phyloP scores from a whole-genome alignment of 495 filamentous ascomycete genomes.

The Aspergillus avenaceus region DNA sequence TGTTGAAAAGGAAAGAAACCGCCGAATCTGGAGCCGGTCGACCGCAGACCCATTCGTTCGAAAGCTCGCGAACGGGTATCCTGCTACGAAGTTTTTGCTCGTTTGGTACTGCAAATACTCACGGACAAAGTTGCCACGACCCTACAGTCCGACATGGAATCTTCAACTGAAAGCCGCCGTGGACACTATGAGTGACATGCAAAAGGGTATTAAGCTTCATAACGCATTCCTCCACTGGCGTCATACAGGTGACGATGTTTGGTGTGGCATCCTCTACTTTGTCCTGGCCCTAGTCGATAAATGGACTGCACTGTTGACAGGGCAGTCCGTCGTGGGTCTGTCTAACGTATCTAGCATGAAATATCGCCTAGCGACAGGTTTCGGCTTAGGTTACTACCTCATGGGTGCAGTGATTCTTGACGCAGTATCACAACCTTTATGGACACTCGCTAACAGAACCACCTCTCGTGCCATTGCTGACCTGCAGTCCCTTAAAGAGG shows the following conservation, averaged over 20 bases:
- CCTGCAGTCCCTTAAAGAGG: slow-evolving; percentile 35
- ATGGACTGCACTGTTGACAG: slow-evolving; percentile 50
- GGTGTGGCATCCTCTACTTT: slow-evolving; percentile 56
- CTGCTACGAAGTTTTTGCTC: slow-evolving; percentile 53
- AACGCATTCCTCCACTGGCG: slow-evolving; percentile 62
- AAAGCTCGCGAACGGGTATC: slow-evolving; percentile 47
- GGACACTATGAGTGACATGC: slow-evolving; percentile 48
- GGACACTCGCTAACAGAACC: slow-evolving; percentile 41
- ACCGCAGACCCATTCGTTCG: slow-evolving; percentile 43
- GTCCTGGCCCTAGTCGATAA: slow-evolving; percentile 56
- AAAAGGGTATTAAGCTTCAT: slow-evolving; percentile 56
- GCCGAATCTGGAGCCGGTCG: slow-evolving; percentile 36
- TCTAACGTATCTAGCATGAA: slow-evolving; percentile 30
- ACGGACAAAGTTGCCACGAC: slow-evolving; percentile 45
- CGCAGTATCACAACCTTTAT: slow-evolving; percentile 51
- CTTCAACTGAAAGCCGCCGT: slow-evolving; percentile 52
- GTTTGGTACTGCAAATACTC: slow-evolving; percentile 55
- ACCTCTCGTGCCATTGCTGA: slow-evolving; percentile 24
- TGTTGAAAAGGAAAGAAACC: slow-evolving; percentile 34
- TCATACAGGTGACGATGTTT: slow-evolving; percentile 51
- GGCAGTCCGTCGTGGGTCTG: slow-evolving; percentile 42
- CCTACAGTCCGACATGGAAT: slow-evolving; percentile 59
- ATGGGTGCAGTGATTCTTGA: slow-evolving; percentile 57
- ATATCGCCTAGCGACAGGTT: slow-evolving; percentile 50
- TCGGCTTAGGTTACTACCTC: slow-evolving; percentile 57